Base-by-base conservation (phyloP, 208 protist species). In the Leishmania arabica region DNA sequence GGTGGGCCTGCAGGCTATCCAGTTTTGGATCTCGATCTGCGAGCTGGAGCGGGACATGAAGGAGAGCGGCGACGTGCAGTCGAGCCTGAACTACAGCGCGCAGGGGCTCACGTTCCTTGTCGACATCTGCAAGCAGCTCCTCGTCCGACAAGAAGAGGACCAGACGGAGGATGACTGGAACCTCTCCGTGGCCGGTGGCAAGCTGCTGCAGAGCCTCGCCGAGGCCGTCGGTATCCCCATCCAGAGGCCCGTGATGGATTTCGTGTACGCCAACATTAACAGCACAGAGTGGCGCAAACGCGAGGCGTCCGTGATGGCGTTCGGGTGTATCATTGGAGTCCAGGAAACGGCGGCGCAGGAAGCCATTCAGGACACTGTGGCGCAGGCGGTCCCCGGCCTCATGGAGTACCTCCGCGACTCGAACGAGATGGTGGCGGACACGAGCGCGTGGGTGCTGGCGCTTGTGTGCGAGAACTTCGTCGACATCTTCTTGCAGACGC, bases 1-100 rank as follows among this genome's bases (percentile, higher is more conserved):
- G 47, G 96, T 99, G 6, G 93, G 85, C 31, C 90, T 99, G 79
- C 98, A 99, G 90, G 99, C 98, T 7, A 95, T 99, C 77, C 97
- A 99, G 79, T 99, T 99, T 88, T 99, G 99, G 99, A 97, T 97
- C 47, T 95, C 96, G 37, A 97, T 99, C 66, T 99, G 96, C 85
- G 99, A 99, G 72, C 92, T 91, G 56, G 99, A 99, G 90, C 78
- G 84, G 1, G 90, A 96, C 40, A 92, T 99, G 82, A 83, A 91
- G 73, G 84, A 95, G 53, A 90, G 95, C 34, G 87, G 79, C 21
- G 88, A 96, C 45, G 47, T 65, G 47, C 27, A 65, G 47, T 58
- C 77, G 54, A 95, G 88, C 68, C 88, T 95, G 40, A 77, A 97
- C 71, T 99, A 99, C 91, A 93, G 97, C 51, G 51, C 78, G 66